phyloP scores from a whole-genome alignment of 225 moss, liverwort and hornwort genomes.

The Pseudisothecium myosuroides region DNA sequence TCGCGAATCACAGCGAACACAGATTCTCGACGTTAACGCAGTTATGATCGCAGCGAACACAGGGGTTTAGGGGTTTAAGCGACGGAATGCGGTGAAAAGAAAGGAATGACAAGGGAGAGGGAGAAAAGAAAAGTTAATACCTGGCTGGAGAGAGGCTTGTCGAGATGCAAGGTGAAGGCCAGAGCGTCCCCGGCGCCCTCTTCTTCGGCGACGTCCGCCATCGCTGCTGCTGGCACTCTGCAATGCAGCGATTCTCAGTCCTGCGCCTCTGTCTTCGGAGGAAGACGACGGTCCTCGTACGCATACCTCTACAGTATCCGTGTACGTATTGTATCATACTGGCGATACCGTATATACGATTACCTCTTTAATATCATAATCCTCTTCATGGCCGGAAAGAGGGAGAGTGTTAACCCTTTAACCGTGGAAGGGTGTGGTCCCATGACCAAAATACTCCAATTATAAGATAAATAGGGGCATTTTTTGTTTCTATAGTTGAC shows the following conservation, averaged over 20 bases:
- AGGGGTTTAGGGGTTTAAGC: not conserved
- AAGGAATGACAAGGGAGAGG: not conserved
- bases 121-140: not conserved
- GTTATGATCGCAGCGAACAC: not conserved
- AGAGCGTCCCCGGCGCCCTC: constrained; percentile 5
- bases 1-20: not conserved
- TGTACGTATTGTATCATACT: not conserved
- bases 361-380: not conserved
- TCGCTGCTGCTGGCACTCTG: not conserved
- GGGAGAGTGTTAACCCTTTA: not conserved
- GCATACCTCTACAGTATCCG: not conserved
- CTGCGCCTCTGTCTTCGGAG: not conserved
- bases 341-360: not conserved
- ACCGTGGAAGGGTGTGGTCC: not conserved
- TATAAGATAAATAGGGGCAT: not conserved
- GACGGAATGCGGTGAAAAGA: not conserved
- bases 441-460: fast-evolving
- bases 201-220: constrained; percentile 21
- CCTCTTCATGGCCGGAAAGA: not conserved
- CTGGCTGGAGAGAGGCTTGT: constrained; percentile 43
- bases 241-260: not conserved
- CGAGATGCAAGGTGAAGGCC: constrained; percentile 47
- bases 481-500: not conserved
- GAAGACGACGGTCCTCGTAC: not conserved
- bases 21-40: not conserved